Percentiles rank a stretch among this genome's conserved stretches.
Evolutionary conservation across 352 stramenopile genomes (phyloP).

Genomic region (Discostella stelligera): DNA sequence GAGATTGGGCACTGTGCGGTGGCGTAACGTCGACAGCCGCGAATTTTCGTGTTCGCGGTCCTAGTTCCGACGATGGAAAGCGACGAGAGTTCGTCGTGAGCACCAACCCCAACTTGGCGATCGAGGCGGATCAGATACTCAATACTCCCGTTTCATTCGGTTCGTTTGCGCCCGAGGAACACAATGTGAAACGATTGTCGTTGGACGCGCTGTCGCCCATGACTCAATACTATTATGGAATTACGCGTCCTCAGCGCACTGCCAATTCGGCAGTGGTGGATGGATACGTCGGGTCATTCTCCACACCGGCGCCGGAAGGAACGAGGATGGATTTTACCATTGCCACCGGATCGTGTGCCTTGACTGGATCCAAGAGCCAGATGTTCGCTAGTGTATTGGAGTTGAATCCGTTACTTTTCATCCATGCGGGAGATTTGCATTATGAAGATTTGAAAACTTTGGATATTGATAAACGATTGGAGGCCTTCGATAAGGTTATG

Average conservation of each 20-base stretch:
- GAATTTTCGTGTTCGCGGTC: conserved; percentile 46
- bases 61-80: conserved; percentile 24
- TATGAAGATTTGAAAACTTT: conserved; percentile 57
- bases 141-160: conserved; percentile 32
- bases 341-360: conserved; percentile 38
- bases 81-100: conserved; percentile 40
- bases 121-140: conserved; percentile 43
- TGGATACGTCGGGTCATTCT: conserved; percentile 37
- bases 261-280: conserved; percentile 38
- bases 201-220: conserved; percentile 22
- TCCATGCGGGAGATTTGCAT: conserved; percentile 62
- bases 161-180: conserved; percentile 27
- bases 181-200: conserved; percentile 29
- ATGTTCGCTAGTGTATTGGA: conserved; percentile 39
- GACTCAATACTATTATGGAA: conserved; percentile 48
- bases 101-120: conserved; percentile 37
- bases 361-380: conserved; percentile 28
- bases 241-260: conserved; percentile 28
- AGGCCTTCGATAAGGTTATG: conserved; percentile 55
- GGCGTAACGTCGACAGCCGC: conserved; percentile 44
- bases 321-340: conserved; percentile 51
- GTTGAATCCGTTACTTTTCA: conserved; percentile 46
- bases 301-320: conserved; percentile 37
- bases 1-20: conserved; percentile 48
- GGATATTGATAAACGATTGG: conserved; percentile 44